Evolutionary conservation across 1,284 basidiomycete species (phyloP).

Genomic region (Puccinia triticina): DNA sequence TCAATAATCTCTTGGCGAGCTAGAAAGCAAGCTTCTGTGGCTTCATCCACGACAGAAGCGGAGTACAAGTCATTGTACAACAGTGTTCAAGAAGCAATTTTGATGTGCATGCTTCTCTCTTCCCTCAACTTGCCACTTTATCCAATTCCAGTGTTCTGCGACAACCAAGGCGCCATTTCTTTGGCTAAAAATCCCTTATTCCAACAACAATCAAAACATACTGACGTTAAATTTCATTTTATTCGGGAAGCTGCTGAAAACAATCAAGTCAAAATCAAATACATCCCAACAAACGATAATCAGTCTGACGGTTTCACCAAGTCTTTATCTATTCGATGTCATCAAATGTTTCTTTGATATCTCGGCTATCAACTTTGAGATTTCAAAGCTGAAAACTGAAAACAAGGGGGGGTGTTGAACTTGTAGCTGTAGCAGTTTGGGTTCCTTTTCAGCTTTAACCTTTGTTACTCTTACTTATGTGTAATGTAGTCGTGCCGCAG

Average conservation of each 20-base stretch:
- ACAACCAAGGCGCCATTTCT: conserved; percentile 18
- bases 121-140: not conserved
- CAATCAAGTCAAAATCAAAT: too few relatives aligned
- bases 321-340: not conserved
- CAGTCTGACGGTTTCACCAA: not conserved
- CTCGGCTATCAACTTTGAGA: too few relatives aligned
- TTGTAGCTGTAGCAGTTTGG: too few relatives aligned
- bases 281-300: not conserved
- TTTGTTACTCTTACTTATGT: too few relatives aligned
- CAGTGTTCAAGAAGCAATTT: not conserved
- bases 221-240: conserved; percentile 23
- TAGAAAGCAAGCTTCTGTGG: conserved; percentile 39
- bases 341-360: not conserved
- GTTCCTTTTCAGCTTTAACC: too few relatives aligned
- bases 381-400: too few relatives aligned
- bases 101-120: not conserved
- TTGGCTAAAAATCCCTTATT: not conserved
- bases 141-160: too few relatives aligned
- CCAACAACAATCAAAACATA: conserved; percentile 19
- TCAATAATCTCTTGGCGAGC: conserved; percentile 35
- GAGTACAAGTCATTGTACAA: not conserved
- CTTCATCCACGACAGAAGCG: conserved; percentile 38
- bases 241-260: not conserved
- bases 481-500: too few relatives aligned
- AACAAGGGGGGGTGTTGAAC: too few relatives aligned